Evolutionary conservation across 202 grass and related monocot species (phyloP).

Genomic region (Schoenoplectus tabernaemontani): DNA sequence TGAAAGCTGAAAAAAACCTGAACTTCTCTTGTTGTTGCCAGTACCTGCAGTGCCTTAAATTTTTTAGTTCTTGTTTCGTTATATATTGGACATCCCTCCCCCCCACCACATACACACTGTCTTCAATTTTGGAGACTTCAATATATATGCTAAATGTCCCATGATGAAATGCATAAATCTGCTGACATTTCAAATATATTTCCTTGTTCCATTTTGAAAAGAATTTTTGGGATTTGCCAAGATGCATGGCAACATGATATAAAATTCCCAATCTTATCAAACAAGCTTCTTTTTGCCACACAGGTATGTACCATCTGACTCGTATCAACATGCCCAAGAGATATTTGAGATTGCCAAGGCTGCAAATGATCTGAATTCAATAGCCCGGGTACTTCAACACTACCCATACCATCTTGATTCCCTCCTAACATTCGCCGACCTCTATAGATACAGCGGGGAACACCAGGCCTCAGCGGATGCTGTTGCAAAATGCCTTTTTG

Average conservation of each 20-base stretch:
- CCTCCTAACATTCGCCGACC: constrained; percentile 82
- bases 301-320: constrained; percentile 63
- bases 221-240: neutral
- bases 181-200: neutral
- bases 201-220: neutral
- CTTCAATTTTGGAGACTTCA: neutral
- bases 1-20: neutral
- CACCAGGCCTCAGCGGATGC: constrained; percentile 76
- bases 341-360: constrained; percentile 85
- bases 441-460: constrained; percentile 97
- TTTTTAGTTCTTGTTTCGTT: neutral
- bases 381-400: constrained; percentile 54
- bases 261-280: constrained; percentile 3
- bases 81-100: too few relatives aligned
- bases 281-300: constrained; percentile 15
- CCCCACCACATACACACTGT: neutral
- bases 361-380: constrained; percentile 90
- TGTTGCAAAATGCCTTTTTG: constrained; percentile 84
- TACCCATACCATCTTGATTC: constrained; percentile 87
- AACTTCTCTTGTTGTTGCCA: neutral
- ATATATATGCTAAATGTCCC: neutral
- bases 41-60: neutral
- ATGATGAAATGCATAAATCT: neutral
- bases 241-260: too few relatives aligned
- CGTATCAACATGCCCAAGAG: constrained; percentile 56